Evolutionary conservation across 2,329 filamentous ascomycete genomes (phyloP), one percentile per base, ranked within the genome.

Genomic region (Beauveria pseudobassiana): DNA sequence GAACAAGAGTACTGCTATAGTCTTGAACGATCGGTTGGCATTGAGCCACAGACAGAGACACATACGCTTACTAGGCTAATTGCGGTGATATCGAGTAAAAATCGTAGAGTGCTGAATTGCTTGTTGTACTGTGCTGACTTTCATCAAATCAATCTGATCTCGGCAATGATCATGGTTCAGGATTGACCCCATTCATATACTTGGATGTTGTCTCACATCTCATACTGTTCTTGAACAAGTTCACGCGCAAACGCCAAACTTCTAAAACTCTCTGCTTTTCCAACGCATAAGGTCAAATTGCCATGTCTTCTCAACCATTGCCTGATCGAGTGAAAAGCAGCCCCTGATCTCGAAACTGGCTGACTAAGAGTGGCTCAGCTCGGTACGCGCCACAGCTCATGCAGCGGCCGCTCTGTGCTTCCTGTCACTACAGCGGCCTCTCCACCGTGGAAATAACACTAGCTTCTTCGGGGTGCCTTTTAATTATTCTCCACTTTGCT

Each of bases 401-500:
- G 22, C 54, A 57, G 8, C 54, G 20, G 20, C 38, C n/a, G 54
- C 54, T 16, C 26, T 24, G 42, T 22, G n/a, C 40, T 30, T n/a
- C 26, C 49, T 34, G 49, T 34, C 49, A 51, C 42, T 42, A 24
- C 40, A 56, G 24, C 45, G 26, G 28, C 45, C 24, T 59, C 57
- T 52, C 57, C 57, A 59, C 57, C 26, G 24, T 26, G 28, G 49
- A 61, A 62, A 57, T 63, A 51, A 50, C 46, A 53, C 61, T 63
- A 63, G 26, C 61, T 54, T 40, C 46, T 62, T 62, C 61, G 46
- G 55, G 55, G 30, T 30, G 18, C 24, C 54, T 38, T 63, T 57
- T 62, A 49, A 59, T 59, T 51, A 59, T 58, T 51, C 59, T 59
- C 58, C 59, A 51, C 59, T 65, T 64, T 63, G 61, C 62, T 63